These are phyloP conservation scores for Chytriomyces hyalinus DNA, from an alignment of 192 early-diverging fungal species.

Conservation along the genomic window DNA sequence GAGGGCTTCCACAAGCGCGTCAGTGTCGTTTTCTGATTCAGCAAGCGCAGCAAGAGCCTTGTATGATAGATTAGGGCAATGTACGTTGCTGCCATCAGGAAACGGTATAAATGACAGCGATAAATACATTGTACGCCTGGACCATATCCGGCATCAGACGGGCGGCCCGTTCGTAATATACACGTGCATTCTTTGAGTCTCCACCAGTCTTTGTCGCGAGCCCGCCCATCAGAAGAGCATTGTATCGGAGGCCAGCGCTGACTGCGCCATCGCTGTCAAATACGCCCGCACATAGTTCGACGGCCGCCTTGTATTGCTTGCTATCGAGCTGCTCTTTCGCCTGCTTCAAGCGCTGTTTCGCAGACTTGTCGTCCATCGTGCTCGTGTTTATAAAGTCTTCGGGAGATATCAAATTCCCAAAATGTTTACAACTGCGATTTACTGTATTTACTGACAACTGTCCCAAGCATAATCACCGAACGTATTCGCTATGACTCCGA, in stretches of 20 bases:
- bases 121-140: constrained; percentile 47
- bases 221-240: constrained; percentile 52
- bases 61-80: neutral
- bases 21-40: constrained; percentile 32
- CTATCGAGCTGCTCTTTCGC: neutral
- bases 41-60: constrained; percentile 44
- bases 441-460: too few species aligned
- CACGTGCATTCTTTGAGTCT: constrained; percentile 26
- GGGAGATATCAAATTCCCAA: too few species aligned
- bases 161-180: constrained; percentile 39
- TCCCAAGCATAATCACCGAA: too few species aligned
- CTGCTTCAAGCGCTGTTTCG: constrained; percentile 37
- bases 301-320: neutral
- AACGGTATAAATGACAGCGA: neutral
- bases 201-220: constrained; percentile 33
- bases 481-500: too few species aligned
- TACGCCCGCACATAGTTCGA: neutral
- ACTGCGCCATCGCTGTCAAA: constrained; percentile 1
- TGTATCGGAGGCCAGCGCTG: constrained; percentile 36
- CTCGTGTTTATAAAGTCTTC: too few species aligned
- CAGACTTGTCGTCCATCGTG: constrained; percentile 5
- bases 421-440: too few species aligned
- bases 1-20: constrained; percentile 34
- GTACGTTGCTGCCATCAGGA: neutral
- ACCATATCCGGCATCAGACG: constrained; percentile 29